These are phyloP conservation scores for Violaceomyces palustris DNA, from an alignment of 1,284 basidiomycete species.

Conservation along the genomic window DNA sequence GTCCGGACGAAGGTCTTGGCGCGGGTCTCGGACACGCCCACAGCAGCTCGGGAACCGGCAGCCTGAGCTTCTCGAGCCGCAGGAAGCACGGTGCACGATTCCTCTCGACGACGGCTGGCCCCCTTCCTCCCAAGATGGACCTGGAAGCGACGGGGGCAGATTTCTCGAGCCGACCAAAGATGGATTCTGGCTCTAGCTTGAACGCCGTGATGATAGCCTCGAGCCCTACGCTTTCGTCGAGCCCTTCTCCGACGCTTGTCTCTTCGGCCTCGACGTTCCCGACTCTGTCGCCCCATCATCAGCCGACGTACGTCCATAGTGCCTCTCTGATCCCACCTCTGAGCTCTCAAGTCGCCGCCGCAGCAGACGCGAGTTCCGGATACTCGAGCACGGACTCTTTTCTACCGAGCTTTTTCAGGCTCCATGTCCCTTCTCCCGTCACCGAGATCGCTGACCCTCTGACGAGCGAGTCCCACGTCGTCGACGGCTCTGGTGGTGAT, in stretches of 20 bases:
- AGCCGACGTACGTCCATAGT: neutral
- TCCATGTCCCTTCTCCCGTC: neutral
- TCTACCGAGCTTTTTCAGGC: neutral
- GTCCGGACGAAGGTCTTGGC: neutral
- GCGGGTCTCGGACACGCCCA: neutral
- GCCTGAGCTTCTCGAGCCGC: neutral
- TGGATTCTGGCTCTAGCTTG: neutral
- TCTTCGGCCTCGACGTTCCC: neutral
- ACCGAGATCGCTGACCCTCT: neutral
- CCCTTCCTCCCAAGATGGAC: neutral
- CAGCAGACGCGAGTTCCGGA: neutral
- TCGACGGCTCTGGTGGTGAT: too few relatives aligned
- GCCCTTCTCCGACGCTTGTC: neutral
- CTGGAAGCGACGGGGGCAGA: neutral
- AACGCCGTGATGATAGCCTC: neutral
- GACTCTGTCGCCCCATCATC: neutral
- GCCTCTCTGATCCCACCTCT: neutral
- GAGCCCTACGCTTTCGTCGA: neutral
- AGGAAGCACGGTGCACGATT: neutral
- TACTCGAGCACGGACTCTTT: neutral
- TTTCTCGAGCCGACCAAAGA: too few relatives aligned
- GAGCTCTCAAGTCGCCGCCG: neutral
- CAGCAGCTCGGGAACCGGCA: neutral
- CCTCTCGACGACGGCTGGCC: neutral
- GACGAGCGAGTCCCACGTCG: too few relatives aligned